Evolutionary conservation across 2,329 filamentous ascomycete genomes (phyloP).

Genomic region (Pezicula carpinea): DNA sequence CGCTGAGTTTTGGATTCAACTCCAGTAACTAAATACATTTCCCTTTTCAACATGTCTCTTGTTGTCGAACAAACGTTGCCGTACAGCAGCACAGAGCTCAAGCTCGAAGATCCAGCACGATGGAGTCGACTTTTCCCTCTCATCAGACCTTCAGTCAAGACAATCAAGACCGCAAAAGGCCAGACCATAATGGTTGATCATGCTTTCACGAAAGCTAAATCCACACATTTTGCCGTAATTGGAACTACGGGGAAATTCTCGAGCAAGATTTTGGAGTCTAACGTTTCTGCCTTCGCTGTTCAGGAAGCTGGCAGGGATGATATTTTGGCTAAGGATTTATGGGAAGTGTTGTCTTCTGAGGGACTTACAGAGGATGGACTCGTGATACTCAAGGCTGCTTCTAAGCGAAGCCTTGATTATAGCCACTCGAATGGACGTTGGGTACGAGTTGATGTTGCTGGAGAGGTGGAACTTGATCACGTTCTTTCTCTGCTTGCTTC

Average conservation of each 20-base stretch:
- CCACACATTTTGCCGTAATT: conserved; percentile 16
- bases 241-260: conserved; percentile 16
- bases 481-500: conserved; percentile 13
- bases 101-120: conserved; percentile 15
- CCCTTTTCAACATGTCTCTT: conserved; percentile 16
- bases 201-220: conserved; percentile 6
- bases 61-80: conserved; percentile 21
- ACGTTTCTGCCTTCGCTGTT: conserved; percentile 14
- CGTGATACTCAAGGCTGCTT: conserved; percentile 10
- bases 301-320: conserved; percentile 3
- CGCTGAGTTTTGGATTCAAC: no score
- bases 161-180: conserved; percentile 7
- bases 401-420: background rate
- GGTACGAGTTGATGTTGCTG: conserved; percentile 12
- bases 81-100: conserved; percentile 13
- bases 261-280: conserved; percentile 18
- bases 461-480: conserved; percentile 18
- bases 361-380: conserved; percentile 15
- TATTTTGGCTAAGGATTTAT: conserved; percentile 10
- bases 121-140: conserved; percentile 22
- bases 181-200: conserved; percentile 15
- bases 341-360: conserved; percentile 9
- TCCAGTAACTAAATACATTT: no score
- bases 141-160: conserved; percentile 19
- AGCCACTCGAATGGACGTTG: conserved; percentile 2